Conservation (phyloP, 345 rosid genomes). For the Rhodamnia rubescens region DNA sequence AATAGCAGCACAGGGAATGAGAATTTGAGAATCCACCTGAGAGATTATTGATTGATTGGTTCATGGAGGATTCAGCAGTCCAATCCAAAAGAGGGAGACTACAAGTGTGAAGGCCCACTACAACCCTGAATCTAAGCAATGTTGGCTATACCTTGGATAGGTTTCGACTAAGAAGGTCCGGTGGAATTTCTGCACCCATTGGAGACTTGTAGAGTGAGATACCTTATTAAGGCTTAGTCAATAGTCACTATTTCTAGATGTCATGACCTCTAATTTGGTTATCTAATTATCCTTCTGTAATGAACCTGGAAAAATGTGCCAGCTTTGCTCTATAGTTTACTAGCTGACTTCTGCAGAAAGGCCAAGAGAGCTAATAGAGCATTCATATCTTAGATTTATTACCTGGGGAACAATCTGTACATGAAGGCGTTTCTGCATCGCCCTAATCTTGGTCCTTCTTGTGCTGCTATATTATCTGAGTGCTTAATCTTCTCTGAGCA, state of each 20-base stretch:
- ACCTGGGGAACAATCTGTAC: background rate
- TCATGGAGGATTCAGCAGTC: background rate
- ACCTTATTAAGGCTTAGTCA: background rate
- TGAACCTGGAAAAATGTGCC: background rate
- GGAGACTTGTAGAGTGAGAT: background rate
- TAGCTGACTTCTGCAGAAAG: background rate
- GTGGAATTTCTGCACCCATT: background rate
- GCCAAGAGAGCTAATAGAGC: background rate
- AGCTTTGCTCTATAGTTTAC: background rate
- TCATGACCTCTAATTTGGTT: background rate
- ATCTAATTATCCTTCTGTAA: background rate
- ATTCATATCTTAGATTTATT: background rate
- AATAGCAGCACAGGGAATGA: background rate
- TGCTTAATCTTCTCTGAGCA: background rate
- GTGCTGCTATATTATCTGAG: background rate
- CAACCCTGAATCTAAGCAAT: background rate
- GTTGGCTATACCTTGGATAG: background rate
- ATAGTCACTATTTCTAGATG: background rate
- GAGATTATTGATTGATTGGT: background rate
- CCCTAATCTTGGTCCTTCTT: background rate
- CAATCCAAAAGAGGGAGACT: background rate
- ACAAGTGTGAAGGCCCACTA: background rate
- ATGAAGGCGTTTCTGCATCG: background rate
- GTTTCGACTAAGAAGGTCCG: background rate
- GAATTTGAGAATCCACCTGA: background rate